phyloP scores from a whole-genome alignment of 768 basidiomycete species.

The Mycena alexandri region DNA sequence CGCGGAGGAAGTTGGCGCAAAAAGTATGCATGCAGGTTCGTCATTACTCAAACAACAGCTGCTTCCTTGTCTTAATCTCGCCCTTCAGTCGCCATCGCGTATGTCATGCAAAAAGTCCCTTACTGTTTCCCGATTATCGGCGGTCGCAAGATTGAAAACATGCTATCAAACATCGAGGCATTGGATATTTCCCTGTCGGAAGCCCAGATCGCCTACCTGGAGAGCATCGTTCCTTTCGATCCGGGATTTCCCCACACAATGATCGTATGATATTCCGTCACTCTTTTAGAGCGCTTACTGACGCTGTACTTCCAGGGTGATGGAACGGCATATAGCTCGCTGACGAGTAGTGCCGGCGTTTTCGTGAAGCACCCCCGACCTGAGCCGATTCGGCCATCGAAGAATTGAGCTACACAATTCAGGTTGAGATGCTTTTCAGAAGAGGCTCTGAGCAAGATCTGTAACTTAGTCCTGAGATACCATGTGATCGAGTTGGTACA shows the following conservation, averaged over 20 bases:
- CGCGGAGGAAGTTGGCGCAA: constrained; percentile 62
- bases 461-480: too few relatives aligned
- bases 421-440: too few relatives aligned
- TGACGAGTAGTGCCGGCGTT: constrained; percentile 7
- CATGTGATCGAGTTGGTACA: too few relatives aligned
- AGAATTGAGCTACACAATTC: background rate
- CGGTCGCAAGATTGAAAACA: constrained; percentile 65
- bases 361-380: constrained; percentile 15
- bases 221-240: constrained; percentile 58
- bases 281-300: background rate
- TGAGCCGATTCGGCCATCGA: constrained; percentile 18
- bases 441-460: too few relatives aligned
- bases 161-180: constrained; percentile 64
- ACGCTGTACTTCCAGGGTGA: constrained; percentile 12
- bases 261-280: constrained; percentile 44
- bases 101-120: constrained; percentile 66
- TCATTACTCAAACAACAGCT: background rate
- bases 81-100: constrained; percentile 64
- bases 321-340: background rate
- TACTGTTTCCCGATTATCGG: constrained; percentile 52
- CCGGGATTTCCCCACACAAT: constrained; percentile 57
- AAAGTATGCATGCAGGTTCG: constrained; percentile 61
- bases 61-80: background rate
- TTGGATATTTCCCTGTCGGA: constrained; percentile 59
- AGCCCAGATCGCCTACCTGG: constrained; percentile 61